A percentile compares a stretch with the other conserved stretches of the same genome.
These are phyloP conservation scores for Candida mesenterica DNA, from an alignment of 1,139 yeast species.

Conservation along the genomic window DNA sequence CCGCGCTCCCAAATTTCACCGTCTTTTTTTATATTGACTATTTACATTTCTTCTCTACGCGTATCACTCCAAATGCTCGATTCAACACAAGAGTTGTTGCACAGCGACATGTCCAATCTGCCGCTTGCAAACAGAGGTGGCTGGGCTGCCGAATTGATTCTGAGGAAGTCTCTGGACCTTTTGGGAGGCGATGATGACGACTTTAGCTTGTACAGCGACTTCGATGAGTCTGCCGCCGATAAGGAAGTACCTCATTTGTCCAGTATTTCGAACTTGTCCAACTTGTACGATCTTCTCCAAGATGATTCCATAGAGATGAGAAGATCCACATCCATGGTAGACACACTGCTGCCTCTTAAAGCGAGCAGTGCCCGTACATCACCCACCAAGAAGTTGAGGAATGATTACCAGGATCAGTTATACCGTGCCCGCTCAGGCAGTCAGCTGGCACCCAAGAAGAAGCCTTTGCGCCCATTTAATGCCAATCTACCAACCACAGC, in stretches of 20 bases:
- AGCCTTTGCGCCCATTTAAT: slow-evolving; percentile 2
- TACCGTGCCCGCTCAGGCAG: slow-evolving; percentile 15
- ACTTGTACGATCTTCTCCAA: slow-evolving; percentile 15
- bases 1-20: no score
- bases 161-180: background rate
- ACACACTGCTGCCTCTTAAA: slow-evolving; percentile 13
- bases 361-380: slow-evolving; percentile 15
- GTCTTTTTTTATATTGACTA: no score
- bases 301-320: slow-evolving; percentile 17
- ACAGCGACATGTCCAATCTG: slow-evolving; percentile 5
- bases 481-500: background rate
- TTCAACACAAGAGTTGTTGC: slow-evolving; percentile 17
- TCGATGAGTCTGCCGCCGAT: slow-evolving; percentile 1
- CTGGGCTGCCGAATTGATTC: background rate
- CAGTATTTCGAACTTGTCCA: slow-evolving; percentile 9
- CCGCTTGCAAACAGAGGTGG: slow-evolving; percentile 2
- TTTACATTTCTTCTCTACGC: no score
- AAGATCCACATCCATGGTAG: slow-evolving; percentile 12
- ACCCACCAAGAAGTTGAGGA: slow-evolving; percentile 18
- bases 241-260: background rate
- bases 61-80: slow-evolving; percentile 9
- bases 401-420: slow-evolving; percentile 22
- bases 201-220: slow-evolving; percentile 14
- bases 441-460: slow-evolving; percentile 15
- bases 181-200: slow-evolving; percentile 11